Percentiles rank a stretch among this genome's conserved stretches.
Conservation (phyloP, 257 asterid genomes). For the Eucommia ulmoides region DNA sequence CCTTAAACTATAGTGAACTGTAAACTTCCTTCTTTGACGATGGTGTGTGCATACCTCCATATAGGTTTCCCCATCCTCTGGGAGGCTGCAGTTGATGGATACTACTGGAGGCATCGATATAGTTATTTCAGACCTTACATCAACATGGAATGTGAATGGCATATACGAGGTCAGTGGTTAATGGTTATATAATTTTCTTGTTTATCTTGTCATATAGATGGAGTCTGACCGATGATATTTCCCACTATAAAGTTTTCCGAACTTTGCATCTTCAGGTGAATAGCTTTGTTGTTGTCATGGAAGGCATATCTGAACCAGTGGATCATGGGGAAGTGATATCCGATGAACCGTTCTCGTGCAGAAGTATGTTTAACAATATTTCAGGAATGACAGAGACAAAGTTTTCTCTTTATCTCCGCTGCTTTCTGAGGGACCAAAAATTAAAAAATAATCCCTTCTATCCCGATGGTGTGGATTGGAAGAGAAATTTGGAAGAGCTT, state of each 20-base stretch:
- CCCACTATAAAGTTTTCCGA: background rate
- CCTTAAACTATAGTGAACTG: background rate
- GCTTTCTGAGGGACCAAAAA: conserved; percentile 22
- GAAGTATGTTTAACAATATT: conserved; percentile 40
- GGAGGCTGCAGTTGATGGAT: conserved; percentile 81
- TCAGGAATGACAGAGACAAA: conserved; percentile 22
- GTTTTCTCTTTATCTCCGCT: conserved; percentile 33
- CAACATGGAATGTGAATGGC: conserved; percentile 33
- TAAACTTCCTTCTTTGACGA: background rate
- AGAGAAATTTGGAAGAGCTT: conserved; percentile 27
- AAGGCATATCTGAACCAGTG: conserved; percentile 39
- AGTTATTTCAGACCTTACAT: conserved; percentile 36
- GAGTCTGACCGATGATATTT: background rate
- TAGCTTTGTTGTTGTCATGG: conserved; percentile 40
- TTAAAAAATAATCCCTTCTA: conserved; percentile 18
- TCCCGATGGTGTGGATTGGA: conserved; percentile 22
- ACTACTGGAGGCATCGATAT: conserved; percentile 82
- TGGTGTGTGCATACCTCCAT: conserved; percentile 3
- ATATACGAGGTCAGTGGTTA: conserved; percentile 82
- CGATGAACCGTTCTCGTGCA: conserved; percentile 49
- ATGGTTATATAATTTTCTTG: conserved; percentile 7
- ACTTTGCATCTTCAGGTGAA: conserved; percentile 34
- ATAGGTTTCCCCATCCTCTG: conserved; percentile 67
- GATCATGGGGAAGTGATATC: conserved; percentile 22
- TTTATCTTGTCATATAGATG: conserved; percentile 7